Conservation (phyloP, 73 alveolate species). For the Paramecium tetraurelia region DNA sequence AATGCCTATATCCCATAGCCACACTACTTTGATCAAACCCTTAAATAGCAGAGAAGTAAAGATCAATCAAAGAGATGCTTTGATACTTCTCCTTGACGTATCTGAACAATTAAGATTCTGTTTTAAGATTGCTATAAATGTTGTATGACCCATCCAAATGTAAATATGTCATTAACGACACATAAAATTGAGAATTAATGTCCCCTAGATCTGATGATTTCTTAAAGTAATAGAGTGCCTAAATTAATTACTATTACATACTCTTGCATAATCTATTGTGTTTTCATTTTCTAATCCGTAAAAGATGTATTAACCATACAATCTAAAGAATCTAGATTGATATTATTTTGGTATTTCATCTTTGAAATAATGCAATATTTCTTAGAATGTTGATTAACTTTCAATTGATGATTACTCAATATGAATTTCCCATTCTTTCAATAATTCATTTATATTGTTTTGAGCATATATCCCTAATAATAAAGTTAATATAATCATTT, state of each 20-base stretch:
- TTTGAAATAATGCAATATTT: not conserved
- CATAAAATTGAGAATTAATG: not conserved
- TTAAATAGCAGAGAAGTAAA: not conserved
- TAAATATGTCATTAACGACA: not conserved
- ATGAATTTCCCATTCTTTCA: not conserved
- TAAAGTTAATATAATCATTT: not conserved
- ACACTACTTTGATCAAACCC: not conserved
- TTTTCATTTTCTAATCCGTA: not conserved
- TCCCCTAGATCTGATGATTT: not conserved
- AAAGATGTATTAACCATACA: slow-evolving; percentile 7
- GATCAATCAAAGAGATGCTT: not conserved
- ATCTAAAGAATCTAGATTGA: not conserved
- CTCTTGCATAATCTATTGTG: not conserved
- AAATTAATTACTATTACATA: not conserved
- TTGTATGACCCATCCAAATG: not conserved
- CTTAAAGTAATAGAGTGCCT: slow-evolving; percentile 13
- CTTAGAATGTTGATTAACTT: not conserved
- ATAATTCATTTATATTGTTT: not conserved
- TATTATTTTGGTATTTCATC: not conserved
- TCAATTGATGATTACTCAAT: not conserved
- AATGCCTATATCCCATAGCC: not conserved
- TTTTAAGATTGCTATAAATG: not conserved
- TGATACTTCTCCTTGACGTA: not conserved
- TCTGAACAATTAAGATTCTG: not conserved
- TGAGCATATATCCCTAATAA: not conserved